Percentiles rank a stretch among this genome's conserved stretches.
phyloP scores from a whole-genome alignment of 495 filamentous ascomycete genomes.

The Trichocladium antarcticum region DNA sequence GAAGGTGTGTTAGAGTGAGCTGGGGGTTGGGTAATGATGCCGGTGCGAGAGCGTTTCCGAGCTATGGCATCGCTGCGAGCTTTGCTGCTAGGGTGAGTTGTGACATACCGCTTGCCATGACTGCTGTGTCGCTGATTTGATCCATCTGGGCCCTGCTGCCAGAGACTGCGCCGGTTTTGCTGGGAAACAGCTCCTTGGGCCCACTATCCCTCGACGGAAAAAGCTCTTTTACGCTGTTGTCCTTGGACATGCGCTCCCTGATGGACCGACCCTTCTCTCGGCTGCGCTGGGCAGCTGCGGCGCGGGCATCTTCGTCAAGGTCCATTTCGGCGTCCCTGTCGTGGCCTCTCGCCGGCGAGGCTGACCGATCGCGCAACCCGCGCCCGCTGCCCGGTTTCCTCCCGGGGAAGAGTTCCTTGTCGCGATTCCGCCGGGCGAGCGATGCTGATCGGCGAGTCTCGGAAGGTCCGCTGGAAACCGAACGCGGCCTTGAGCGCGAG shows the following conservation, averaged over 20 bases:
- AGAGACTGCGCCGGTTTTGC: slow-evolving; percentile 30
- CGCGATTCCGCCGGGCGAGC: slow-evolving; percentile 25
- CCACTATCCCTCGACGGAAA: slow-evolving; percentile 48
- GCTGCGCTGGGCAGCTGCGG: slow-evolving; percentile 28
- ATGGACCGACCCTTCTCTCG: slow-evolving; percentile 36
- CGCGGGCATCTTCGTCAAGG: slow-evolving; percentile 21
- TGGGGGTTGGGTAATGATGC: neutral
- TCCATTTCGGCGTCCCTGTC: slow-evolving; percentile 45
- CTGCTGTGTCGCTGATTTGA: slow-evolving; percentile 35
- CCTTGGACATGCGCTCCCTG: slow-evolving; percentile 31
- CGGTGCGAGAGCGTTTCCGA: neutral
- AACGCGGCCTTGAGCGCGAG: slow-evolving; percentile 23
- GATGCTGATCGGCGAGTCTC: slow-evolving; percentile 19
- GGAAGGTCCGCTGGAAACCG: slow-evolving; percentile 24
- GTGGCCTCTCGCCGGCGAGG: slow-evolving; percentile 60
- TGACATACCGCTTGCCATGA: slow-evolving; percentile 30
- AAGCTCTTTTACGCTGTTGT: slow-evolving; percentile 47
- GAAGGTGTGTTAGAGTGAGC: slow-evolving; percentile 15
- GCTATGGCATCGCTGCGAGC: slow-evolving; percentile 7
- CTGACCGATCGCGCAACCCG: slow-evolving; percentile 49
- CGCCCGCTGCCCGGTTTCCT: slow-evolving; percentile 23
- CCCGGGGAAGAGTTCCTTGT: slow-evolving; percentile 46
- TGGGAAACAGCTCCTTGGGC: slow-evolving; percentile 62
- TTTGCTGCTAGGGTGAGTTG: slow-evolving; percentile 13
- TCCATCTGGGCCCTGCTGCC: slow-evolving; percentile 31